Conservation (phyloP, 495 filamentous ascomycete species). For the Letharia lupina region DNA sequence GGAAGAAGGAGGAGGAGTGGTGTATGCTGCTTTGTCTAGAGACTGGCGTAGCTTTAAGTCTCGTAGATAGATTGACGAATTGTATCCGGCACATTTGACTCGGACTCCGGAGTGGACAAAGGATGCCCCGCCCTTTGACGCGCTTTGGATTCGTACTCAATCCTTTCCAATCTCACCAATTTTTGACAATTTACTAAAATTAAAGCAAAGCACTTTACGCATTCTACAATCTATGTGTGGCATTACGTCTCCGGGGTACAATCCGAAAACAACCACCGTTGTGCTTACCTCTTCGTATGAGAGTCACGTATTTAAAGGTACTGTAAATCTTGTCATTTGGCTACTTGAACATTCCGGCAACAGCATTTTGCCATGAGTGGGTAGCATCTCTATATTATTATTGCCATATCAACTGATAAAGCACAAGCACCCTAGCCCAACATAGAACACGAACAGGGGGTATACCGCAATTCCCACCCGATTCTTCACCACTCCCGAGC, state of each 20-base stretch:
- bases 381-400: background rate
- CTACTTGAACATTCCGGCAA: background rate
- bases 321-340: background rate
- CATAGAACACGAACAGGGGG: slow-evolving; percentile 92
- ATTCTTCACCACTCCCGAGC: slow-evolving; percentile 90
- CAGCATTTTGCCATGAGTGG: background rate
- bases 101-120: background rate
- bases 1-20: background rate
- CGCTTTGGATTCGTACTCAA: background rate
- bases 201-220: too few species aligned
- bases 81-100: background rate
- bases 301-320: background rate
- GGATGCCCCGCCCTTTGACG: background rate
- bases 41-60: background rate
- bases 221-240: too few species aligned
- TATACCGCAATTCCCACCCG: slow-evolving; percentile 92
- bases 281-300: background rate
- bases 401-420: slow-evolving; percentile 67
- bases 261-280: background rate
- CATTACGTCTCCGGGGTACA: background rate
- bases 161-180: too few species aligned
- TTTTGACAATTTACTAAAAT: too few species aligned
- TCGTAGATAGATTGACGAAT: background rate
- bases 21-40: background rate
- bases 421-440: slow-evolving; percentile 86